phyloP scores from a whole-genome alignment of 352 stramenopile genomes.

The Stramenopiles sp. region DNA sequence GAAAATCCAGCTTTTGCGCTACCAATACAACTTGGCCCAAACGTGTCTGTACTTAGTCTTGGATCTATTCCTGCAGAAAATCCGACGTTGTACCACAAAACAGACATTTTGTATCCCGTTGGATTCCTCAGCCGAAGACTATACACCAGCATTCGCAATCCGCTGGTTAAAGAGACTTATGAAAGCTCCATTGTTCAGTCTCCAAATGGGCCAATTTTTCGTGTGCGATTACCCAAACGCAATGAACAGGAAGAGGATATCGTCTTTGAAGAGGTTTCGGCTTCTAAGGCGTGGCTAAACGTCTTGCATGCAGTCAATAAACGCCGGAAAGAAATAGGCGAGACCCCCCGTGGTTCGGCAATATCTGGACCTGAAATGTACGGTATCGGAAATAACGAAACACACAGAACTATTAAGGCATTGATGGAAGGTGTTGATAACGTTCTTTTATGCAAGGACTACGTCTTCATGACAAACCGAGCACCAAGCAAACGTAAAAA shows the following conservation, averaged over 20 bases:
- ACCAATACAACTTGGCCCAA: neutral
- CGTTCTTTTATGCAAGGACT: neutral
- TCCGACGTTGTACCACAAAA: neutral
- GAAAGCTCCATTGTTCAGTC: neutral
- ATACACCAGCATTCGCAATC: neutral
- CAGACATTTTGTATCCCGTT: neutral
- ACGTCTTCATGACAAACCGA: slow-evolving; percentile 1
- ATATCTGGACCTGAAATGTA: neutral
- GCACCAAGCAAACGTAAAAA: too few species aligned
- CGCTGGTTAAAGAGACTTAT: neutral
- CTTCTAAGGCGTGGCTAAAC: neutral
- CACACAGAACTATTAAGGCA: neutral
- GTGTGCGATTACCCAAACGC: neutral
- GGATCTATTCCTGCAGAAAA: neutral
- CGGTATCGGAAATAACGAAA: neutral
- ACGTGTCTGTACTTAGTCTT: neutral
- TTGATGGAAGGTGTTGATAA: neutral
- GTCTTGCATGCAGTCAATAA: neutral
- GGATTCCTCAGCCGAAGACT: neutral
- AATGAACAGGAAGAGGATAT: neutral
- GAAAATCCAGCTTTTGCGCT: neutral
- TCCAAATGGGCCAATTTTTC: neutral
- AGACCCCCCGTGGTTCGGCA: neutral
- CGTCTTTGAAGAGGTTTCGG: neutral
- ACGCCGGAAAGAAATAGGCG: neutral